These are phyloP conservation scores for Globisporangium radiosum DNA, from an alignment of 352 stramenopile genomes.

Conservation along the genomic window DNA sequence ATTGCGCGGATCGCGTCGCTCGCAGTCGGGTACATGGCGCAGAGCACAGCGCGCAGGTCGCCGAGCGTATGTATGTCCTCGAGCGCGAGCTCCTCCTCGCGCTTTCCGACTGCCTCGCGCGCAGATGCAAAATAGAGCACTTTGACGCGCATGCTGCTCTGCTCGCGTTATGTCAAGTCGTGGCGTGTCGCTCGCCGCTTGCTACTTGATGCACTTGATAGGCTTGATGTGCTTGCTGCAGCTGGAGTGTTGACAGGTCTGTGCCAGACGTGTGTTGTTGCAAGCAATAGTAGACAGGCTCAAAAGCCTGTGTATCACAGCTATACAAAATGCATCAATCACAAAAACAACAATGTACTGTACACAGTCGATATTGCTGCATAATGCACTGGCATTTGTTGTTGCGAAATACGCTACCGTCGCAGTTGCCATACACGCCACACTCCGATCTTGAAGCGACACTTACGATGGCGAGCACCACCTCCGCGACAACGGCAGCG, in stretches of 20 bases:
- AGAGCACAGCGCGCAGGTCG: conserved; percentile 34
- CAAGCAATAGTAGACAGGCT: background rate
- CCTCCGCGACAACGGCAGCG: background rate
- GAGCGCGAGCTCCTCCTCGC: conserved; percentile 53
- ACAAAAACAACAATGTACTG: background rate
- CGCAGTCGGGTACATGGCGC: conserved; percentile 43
- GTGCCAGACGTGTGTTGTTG: too few species aligned
- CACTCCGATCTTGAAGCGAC: conserved; percentile 29
- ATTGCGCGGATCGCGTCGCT: conserved; percentile 40
- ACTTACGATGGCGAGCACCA: conserved; percentile 6
- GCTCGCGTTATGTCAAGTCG: too few species aligned
- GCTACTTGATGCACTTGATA: conserved; percentile 1
- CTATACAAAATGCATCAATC: background rate
- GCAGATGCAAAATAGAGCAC: conserved; percentile 81
- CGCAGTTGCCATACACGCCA: background rate
- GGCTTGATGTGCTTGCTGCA: background rate
- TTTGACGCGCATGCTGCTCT: conserved; percentile 37
- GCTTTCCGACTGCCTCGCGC: conserved; percentile 58
- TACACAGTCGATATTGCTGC: background rate
- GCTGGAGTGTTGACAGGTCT: too few species aligned
- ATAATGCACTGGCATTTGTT: background rate
- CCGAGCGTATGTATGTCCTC: conserved; percentile 24
- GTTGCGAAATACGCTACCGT: background rate
- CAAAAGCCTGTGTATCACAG: background rate
- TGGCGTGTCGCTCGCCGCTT: background rate